Base-by-base conservation (phyloP, 306 rosid genomes). In the Cucurbita maxima region DNA sequence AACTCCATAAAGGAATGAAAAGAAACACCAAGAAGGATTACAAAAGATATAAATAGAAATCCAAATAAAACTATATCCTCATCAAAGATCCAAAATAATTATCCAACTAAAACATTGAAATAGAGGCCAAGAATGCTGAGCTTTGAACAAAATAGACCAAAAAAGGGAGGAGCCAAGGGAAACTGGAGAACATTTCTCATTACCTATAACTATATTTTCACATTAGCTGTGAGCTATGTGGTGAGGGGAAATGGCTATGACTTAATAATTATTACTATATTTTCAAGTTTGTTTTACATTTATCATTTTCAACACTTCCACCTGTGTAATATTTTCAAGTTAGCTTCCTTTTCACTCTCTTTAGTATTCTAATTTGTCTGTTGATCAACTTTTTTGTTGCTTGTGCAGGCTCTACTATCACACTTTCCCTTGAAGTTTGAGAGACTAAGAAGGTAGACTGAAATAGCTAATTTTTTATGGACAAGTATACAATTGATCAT, bases 331-430 rank as follows among this genome's bases (percentile, higher is more conserved):
- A 64, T 19, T 66, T 55, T 54, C 76, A 16, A 34, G 51, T 14
- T n/a, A 41, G 40, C 51, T 10, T 44, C 16, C 66, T 37, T 18
- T 37, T 72, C 19, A 34, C 66, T 72, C n/a, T 38, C 43, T 19
- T n/a, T 54, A 22, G 60, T 6, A 40, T 72, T 61, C 63, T 38
- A 72, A 37, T 19, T 68, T 74, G 22, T 47, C 0, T 37, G 19
- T 73, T 48, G 48, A 71, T 57, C 56, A 57, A 48, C 41, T 44
- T 38, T 22, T 73, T 67, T 22, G 48, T 20, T 75, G 40, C 72
- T 75, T 81, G 64, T 90, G 85, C 83, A 94, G 99, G 96, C 86
- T 80, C 79, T 94, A 72, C 73, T 94, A 79, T 76, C 86, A 37
- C 88, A 91, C 71, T 83, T 81, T 79, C 91, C 89, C 78, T 75